phyloP scores from a whole-genome alignment of 345 rosid genomes.

The Arabidopsis arenosa region DNA sequence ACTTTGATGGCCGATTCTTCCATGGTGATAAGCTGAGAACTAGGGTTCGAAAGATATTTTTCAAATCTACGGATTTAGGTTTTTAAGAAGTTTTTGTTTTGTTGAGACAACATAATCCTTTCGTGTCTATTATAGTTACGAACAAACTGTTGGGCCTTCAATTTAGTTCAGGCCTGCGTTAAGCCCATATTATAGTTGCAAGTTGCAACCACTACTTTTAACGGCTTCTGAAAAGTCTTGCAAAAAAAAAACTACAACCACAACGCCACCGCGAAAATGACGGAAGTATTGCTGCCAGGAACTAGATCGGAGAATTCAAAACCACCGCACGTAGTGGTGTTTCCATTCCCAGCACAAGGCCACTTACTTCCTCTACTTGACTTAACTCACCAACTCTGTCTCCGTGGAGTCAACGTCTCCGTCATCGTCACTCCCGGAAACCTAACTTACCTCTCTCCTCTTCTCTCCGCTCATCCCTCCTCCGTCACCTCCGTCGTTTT shows the following conservation, averaged over 20 bases:
- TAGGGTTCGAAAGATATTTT: background rate
- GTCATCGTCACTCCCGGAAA: slow-evolving; percentile 58
- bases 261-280: slow-evolving; percentile 1
- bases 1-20: background rate
- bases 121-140: background rate
- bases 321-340: slow-evolving; percentile 57
- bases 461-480: slow-evolving; percentile 50
- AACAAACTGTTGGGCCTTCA: background rate
- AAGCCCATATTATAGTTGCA: too few species aligned
- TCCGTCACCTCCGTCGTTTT: slow-evolving; percentile 44
- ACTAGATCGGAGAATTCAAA: background rate
- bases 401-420: slow-evolving; percentile 49
- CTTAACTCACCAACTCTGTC: slow-evolving; percentile 57
- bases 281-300: background rate
- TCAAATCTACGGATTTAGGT: too few species aligned
- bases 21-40: background rate
- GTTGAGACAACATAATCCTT: too few species aligned
- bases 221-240: too few species aligned
- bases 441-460: slow-evolving; percentile 54
- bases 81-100: too few species aligned
- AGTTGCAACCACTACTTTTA: too few species aligned
- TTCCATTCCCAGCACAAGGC: slow-evolving; percentile 79
- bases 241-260: background rate
- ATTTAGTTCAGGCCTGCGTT: slow-evolving; percentile 1
- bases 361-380: slow-evolving; percentile 61